Percentiles rank a stretch among this genome's conserved stretches.
These are phyloP conservation scores for Pinus taeda DNA, from an alignment of 75 land plant genomes.

Conservation along the genomic window DNA sequence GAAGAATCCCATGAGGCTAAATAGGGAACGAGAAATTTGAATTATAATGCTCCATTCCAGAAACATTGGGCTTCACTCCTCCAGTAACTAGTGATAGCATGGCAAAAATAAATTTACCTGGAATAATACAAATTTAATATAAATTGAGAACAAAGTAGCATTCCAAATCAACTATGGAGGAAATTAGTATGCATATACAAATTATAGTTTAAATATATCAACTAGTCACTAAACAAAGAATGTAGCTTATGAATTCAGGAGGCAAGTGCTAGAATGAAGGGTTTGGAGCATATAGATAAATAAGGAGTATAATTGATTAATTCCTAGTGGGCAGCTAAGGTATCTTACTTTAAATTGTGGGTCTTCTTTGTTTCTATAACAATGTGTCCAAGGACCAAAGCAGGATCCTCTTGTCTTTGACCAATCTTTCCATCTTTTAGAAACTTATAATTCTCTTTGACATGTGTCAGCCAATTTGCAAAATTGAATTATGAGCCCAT, in stretches of 20 bases:
- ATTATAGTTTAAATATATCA: not conserved
- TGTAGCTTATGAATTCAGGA: not conserved
- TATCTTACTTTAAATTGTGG: slow-evolving; percentile 53
- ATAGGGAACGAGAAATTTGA: slow-evolving; percentile 66
- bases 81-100: slow-evolving; percentile 96
- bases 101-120: slow-evolving; percentile 95
- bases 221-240: not conserved
- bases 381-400: slow-evolving; percentile 64
- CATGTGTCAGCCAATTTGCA: slow-evolving; percentile 67
- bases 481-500: slow-evolving; percentile 44
- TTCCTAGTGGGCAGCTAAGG: not conserved
- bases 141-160: slow-evolving; percentile 5
- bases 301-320: too few species aligned
- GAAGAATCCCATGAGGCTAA: slow-evolving; percentile 63
- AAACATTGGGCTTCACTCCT: slow-evolving; percentile 60
- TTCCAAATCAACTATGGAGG: not conserved
- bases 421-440: slow-evolving; percentile 69
- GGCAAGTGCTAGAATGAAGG: too few species aligned
- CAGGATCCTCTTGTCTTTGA: slow-evolving; percentile 58
- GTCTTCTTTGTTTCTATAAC: slow-evolving; percentile 58
- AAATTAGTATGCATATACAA: not conserved
- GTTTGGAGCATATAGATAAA: too few species aligned
- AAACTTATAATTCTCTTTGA: slow-evolving; percentile 93
- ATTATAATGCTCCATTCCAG: slow-evolving; percentile 64
- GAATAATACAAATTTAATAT: not conserved